Conservation (phyloP, 805 yeast genomes). For the Kodamaea fukazawae region DNA sequence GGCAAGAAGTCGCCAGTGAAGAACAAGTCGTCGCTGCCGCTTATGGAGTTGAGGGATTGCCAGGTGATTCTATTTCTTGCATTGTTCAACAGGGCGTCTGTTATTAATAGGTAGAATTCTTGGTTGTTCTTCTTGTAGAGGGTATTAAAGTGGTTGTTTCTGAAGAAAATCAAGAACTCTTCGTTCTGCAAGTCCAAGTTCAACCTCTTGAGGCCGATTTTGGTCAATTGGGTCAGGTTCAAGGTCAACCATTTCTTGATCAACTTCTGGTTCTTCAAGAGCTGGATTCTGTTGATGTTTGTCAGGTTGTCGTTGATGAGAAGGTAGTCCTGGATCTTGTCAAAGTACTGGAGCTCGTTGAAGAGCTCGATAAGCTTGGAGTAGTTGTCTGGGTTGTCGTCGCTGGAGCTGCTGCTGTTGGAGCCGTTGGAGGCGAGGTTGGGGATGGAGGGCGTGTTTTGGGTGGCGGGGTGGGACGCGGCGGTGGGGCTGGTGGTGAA, state of each 20-base stretch:
- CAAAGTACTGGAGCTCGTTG: conserved; percentile 35
- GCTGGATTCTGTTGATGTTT: conserved; percentile 11
- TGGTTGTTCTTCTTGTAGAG: conserved; percentile 49
- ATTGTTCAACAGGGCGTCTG: conserved; percentile 64
- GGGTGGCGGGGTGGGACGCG: not conserved
- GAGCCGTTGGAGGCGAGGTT: conserved; percentile 1
- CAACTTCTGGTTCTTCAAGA: conserved; percentile 15
- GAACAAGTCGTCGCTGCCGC: conserved; percentile 68
- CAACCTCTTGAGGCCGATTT: conserved; percentile 55
- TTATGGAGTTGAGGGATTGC: conserved; percentile 69
- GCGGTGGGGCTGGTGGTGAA: conserved; percentile 8
- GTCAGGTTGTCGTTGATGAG: conserved; percentile 21
- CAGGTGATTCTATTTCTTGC: conserved; percentile 56
- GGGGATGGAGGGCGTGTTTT: not conserved
- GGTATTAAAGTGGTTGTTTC: conserved; percentile 88
- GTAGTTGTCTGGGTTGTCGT: conserved; percentile 13
- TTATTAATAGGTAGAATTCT: conserved; percentile 61
- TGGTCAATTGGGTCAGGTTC: conserved; percentile 76
- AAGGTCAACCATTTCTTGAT: conserved; percentile 45
- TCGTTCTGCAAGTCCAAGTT: conserved; percentile 46
- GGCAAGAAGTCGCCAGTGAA: conserved; percentile 65
- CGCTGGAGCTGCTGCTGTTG: conserved; percentile 5
- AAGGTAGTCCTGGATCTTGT: conserved; percentile 57
- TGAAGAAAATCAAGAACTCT: conserved; percentile 67
- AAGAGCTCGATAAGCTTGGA: conserved; percentile 19